Evolutionary conservation across 495 filamentous ascomycete genomes (phyloP), one percentile per base, ranked within the genome.

Genomic region (Aspergillus cristatus): DNA sequence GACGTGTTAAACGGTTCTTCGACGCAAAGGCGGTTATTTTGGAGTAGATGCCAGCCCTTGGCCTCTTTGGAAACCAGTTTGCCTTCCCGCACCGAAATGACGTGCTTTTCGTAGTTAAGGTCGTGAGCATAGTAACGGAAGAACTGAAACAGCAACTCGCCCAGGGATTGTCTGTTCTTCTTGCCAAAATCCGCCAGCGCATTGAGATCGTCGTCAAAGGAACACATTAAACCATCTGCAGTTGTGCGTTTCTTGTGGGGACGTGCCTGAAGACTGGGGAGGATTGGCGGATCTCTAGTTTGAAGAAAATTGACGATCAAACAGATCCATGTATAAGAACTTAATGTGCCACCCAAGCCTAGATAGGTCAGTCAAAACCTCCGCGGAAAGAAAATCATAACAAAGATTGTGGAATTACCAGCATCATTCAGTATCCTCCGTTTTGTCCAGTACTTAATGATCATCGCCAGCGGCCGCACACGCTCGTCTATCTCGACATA

Each of bases 271-370:
- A 98, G 73, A 17, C 84, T 79, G 6, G 91, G 91, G 14, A 98
- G 63, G 30, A 98, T 74, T 0, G 89, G 89, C 30, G 90, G 87
- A 42, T 86, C 71, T 48, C 91, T 77, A 20, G 84, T 82, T 60
- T 98, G 91, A 22, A 98, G 72, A 56, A 97, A 98, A 43, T 88
- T 91, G 49, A 98, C 81, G 45, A 97, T 94, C 75, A 97, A 78
- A 65, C 91, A 97, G 56, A 95, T 96, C 91, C 91, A 98, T n/a
- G 91, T 94, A 53, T 98, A 98, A 7, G 93, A 97, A 58, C 91
- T 96, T 16, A 98, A 67, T 6, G 91, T 98, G 30, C 87, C 93
- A 39, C 93, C 91, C 50, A 89, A 78, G 26, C 83, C 90, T 94
- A 50, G 15, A 35, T 35, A 32, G n/a, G 28, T 53, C 34, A 50